phyloP scores from a whole-genome alignment of 2,329 filamentous ascomycete genomes.

The Bipolaris oryzae region DNA sequence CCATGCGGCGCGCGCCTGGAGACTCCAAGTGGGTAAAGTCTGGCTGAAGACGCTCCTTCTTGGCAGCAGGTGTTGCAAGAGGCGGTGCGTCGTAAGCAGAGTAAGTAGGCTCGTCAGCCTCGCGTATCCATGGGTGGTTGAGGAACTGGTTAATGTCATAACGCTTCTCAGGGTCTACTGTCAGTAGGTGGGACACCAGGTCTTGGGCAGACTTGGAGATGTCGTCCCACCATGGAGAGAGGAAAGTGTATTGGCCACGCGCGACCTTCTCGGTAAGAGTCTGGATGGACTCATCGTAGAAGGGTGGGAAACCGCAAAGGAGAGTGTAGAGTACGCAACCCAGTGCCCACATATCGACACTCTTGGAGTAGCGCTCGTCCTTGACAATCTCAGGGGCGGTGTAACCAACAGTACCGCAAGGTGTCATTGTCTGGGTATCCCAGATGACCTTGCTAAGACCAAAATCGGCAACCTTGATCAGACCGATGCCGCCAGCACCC shows the following conservation, averaged over 20 bases:
- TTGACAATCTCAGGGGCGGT: constrained; percentile 99
- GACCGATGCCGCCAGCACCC: constrained; percentile 87
- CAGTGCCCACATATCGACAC: constrained; percentile 98
- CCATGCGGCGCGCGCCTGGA: constrained; percentile 72
- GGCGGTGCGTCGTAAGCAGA: constrained; percentile 73
- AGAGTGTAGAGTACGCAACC: constrained; percentile 97
- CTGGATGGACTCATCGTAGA: constrained; percentile 98
- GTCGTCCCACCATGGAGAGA: constrained; percentile 99
- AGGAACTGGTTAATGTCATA: constrained; percentile 94
- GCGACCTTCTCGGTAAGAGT: constrained; percentile 97
- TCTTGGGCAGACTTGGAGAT: constrained; percentile 96
- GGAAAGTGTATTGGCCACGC: constrained; percentile 93
- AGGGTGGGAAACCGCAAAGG: constrained; percentile 95
- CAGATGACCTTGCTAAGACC: constrained; percentile 97
- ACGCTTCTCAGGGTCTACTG: constrained; percentile 92
- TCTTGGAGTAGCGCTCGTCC: constrained; percentile 98
- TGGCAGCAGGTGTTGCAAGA: constrained; percentile 68
- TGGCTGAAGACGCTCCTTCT: constrained; percentile 62
- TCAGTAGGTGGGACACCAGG: constrained; percentile 88
- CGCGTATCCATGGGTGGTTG: constrained; percentile 89
- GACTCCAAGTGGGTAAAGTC: constrained; percentile 63
- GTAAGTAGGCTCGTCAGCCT: constrained; percentile 69
- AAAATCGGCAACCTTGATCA: constrained; percentile 98
- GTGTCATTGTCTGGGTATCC: constrained; percentile 98
- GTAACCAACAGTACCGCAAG: constrained; percentile 98